Conservation (phyloP, 2,329 filamentous ascomycete genomes). For the Didymella segeticola region DNA sequence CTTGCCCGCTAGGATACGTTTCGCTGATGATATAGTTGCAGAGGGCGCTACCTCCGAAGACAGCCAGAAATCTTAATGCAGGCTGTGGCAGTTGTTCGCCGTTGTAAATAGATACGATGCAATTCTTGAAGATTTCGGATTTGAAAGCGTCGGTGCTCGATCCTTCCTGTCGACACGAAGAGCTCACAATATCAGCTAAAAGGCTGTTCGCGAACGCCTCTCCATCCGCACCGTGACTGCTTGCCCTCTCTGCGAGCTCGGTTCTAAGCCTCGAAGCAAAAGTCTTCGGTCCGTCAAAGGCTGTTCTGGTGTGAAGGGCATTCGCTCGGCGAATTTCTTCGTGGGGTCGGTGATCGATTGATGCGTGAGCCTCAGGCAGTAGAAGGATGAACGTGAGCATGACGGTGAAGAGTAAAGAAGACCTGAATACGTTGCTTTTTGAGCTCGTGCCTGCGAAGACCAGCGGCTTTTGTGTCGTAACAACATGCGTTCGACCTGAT, state of each 20-base stretch:
- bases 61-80: not conserved
- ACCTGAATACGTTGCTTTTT: not conserved
- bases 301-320: not conserved
- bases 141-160: not conserved
- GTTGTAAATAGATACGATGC: not conserved
- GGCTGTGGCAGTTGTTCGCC: not conserved
- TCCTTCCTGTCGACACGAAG: not conserved
- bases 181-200: constrained; percentile 1
- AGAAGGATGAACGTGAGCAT: not conserved
- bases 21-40: constrained; percentile 8
- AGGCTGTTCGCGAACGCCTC: not conserved
- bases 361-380: not conserved
- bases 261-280: not conserved
- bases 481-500: not conserved
- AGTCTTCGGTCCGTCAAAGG: not conserved
- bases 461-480: not conserved
- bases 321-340: not conserved
- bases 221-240: not conserved
- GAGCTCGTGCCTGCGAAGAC: not conserved
- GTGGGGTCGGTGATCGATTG: not conserved
- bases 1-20: not conserved
- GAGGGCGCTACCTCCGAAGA: constrained; percentile 3
- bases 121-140: not conserved
- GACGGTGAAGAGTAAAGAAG: not conserved
- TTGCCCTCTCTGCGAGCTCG: not conserved